Evolutionary conservation across 345 rosid species (phyloP).

Genomic region (Eucalyptus tenuipes): DNA sequence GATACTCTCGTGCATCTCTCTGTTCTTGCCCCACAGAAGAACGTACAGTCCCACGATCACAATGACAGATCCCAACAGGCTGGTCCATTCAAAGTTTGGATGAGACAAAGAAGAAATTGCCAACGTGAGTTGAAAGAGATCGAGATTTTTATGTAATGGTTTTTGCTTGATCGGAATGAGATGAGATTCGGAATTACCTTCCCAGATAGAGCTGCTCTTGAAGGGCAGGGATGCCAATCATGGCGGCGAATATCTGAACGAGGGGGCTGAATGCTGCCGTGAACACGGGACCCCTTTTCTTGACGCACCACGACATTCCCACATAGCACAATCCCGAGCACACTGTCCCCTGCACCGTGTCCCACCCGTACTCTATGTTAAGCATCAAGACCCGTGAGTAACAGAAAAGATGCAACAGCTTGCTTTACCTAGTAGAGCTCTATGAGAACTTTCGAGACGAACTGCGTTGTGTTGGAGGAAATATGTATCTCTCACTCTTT

Average conservation of each 20-base stretch:
- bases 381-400: not conserved
- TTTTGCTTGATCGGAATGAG: not conserved
- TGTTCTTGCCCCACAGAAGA: constrained; percentile 77
- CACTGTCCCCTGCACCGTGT: constrained; percentile 32
- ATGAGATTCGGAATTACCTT: constrained; percentile 17
- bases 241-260: constrained; percentile 43
- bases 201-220: constrained; percentile 45
- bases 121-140: not conserved
- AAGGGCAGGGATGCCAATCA: constrained; percentile 39
- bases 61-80: constrained; percentile 54
- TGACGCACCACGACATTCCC: constrained; percentile 65
- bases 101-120: not conserved
- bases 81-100: constrained; percentile 2
- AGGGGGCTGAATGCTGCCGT: constrained; percentile 57
- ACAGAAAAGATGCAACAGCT: not conserved
- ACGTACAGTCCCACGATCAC: constrained; percentile 55
- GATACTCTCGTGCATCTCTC: constrained; percentile 24
- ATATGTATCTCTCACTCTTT: not conserved
- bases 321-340: constrained; percentile 49
- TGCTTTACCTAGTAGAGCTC: not conserved
- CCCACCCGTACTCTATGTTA: not conserved
- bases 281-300: constrained; percentile 53
- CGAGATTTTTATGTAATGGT: not conserved
- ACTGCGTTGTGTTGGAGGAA: not conserved
- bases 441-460: not conserved